Evolutionary conservation across 306 rosid genomes (phyloP), one percentile per base, ranked within the genome.

Genomic region (Prunus armeniaca): DNA sequence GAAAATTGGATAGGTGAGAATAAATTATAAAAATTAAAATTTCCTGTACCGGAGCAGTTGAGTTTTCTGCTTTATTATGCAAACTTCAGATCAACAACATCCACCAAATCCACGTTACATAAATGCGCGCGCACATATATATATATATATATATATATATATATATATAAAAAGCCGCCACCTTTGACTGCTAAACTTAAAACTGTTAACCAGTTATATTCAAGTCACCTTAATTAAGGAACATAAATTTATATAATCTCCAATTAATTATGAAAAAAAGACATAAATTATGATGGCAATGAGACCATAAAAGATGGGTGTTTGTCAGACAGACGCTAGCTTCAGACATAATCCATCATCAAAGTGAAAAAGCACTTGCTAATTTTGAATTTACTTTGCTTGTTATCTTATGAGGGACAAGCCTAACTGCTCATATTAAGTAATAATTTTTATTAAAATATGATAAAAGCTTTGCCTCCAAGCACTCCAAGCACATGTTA

Each of bases 401-500:
- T 73, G 64, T 78, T 34, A 5, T 34, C 78, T 12, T 66, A 4
- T 2, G 9, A 63, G 61, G 76, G 72, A 77, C 76, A 63, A 49
- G 68, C 47, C 73, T 57, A 87, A 81, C 89, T 52, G 73, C 85
- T 75, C 85, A 30, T 58, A 71, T 73, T 73, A 64, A 64, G 66
- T 77, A 61, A 65, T 61, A 5, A 79, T 46, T 56, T 17, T 51
- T 25, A 71, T 12, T 51, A 76, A 72, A 81, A 72, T 12, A 71
- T 38, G 58, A 61, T 55, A 74, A 57, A 47, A 54, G 51, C 46
- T 71, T 63, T 54, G 63, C 46, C 76, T 38, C 38, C 32, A 65
- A 1, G 46, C 90, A 74, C 87, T 38, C 38, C 30, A 67, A 1
- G 47, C 90, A 69, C 87, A 65, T 85, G 84, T 79, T 80, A 32